Evolutionary conservation across 177 flowering plant species (phyloP), one percentile per base, ranked within the genome.

Genomic region (Vitis hybrid): DNA sequence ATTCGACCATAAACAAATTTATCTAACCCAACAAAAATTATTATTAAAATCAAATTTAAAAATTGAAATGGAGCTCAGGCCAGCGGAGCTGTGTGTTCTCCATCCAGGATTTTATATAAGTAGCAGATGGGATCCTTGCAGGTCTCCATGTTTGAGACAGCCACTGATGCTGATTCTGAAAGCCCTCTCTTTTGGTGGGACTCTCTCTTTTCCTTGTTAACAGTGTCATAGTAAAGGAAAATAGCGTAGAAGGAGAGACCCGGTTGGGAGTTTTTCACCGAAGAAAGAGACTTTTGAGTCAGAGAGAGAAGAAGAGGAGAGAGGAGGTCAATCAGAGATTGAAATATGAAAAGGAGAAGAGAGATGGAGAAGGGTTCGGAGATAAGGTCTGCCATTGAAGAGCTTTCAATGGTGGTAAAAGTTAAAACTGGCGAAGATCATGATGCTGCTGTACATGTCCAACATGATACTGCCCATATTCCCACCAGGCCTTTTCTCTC

Each of bases 401-500:
- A 84, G 71, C 83, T 86, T 17, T 78, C 85, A 17, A 5, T 75
- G 77, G 47, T 77, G 19, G 69, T 67, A 62, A 80, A 75, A 60
- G 60, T 75, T 8, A 84, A 82, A 65, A 68, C 73, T 68, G 71
- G 18, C 6, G 58, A 2, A 22, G 67, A 54, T 57, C 63, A 71
- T 18, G 69, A 73, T 52, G 17, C 38, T 52, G 59, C 66, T 56
- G 73, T 9, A 47, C 62, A 51, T 18, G 44, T 17, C 24, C 65
- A 76, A 72, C 58, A 59, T 50, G 69, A 69, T 55, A 57, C 58
- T 66, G 66, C 68, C 24, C 51, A 73, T 38, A 74, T 94, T 54
- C 88, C 93, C 62, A 76, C 82, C 65, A 82, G 78, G 73, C 84
- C 90, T 60, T 88, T 94, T 69, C 83, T 94, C 1, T 69, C 77